Evolutionary conservation across 352 stramenopile species (phyloP), one percentile per base, ranked within the genome.

Genomic region (Globisporangium recalcitrans): DNA sequence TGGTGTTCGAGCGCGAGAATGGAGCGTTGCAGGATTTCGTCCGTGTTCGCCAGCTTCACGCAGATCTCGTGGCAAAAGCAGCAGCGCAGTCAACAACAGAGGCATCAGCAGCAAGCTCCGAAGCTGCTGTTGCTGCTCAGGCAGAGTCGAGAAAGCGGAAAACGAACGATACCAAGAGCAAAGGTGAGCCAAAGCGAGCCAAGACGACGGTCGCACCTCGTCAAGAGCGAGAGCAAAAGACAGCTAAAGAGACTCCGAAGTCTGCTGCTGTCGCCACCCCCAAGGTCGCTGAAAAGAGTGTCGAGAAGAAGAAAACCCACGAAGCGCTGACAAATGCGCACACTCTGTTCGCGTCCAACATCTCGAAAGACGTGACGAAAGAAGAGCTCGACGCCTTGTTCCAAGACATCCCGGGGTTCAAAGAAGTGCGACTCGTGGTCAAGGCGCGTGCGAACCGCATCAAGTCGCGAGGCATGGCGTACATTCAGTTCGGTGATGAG

Each of bases 391-490:
- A 71, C 10, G 73, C 63, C n/a, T 31, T 91, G 16, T 89, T 90
- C 58, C 51, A 36, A 0, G 68, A 75, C 22, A 82, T 89, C 53
- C 34, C 74, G 10, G 71, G 64, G 0, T 65, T 91, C 24, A 76
- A 77, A 31, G 77, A 88, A 9, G 78, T 88, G 29, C 76, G 82
- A 9, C 68, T 91, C 6, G 75, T 91, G 2, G 76, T 83, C 14
- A 91, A 91, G 52, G 71, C 69, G 52, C 78, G 82, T 13, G 77
- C 72, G 36, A 74, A 72, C 44, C 78, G 80, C 26, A 60, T 79
- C 10, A 88, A 88, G 62, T 88, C 82, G 14, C 74, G 82, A 49
- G 82, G 82, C 13, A 90, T 91, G 77, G 82, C 82, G 32, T 91
- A 91, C 57, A 77, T 90, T 4, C 75, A 90, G 56, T 88, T 88